Percentiles rank a stretch among this genome's conserved stretches.
These are phyloP conservation scores for Tuber microsphaerosporum DNA, from an alignment of 495 filamentous ascomycete genomes.

Conservation along the genomic window DNA sequence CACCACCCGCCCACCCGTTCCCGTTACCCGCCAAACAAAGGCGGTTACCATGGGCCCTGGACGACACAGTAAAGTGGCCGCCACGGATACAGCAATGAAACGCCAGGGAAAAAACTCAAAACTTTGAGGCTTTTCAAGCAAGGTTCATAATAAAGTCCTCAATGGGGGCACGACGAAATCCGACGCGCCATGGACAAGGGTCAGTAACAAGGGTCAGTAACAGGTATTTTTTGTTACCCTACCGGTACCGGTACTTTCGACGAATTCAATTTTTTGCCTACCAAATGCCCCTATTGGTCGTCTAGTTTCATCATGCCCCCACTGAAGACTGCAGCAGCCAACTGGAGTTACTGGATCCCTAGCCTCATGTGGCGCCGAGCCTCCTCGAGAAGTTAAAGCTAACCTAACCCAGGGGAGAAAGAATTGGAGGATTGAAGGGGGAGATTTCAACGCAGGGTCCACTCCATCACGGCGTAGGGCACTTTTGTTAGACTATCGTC, in stretches of 20 bases:
- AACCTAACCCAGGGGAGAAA: neutral
- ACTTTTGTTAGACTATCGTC: neutral
- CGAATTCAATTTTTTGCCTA: neutral
- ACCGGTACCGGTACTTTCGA: neutral
- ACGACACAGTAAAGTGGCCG: neutral
- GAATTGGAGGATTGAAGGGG: neutral
- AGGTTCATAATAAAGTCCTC: neutral
- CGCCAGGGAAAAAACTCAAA: neutral
- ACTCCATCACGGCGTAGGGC: neutral
- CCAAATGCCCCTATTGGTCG: neutral
- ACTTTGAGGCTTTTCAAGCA: neutral
- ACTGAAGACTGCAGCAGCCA: neutral
- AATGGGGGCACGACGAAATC: neutral
- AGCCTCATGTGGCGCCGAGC: neutral
- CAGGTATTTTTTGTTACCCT: neutral
- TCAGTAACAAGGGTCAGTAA: neutral
- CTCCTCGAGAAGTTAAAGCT: neutral
- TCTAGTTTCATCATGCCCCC: neutral
- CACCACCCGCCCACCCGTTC: neutral
- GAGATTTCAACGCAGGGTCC: neutral
- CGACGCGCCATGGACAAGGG: neutral
- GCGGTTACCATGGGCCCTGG: neutral
- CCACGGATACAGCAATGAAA: neutral
- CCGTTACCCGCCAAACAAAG: neutral
- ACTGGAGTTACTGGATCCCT: neutral